phyloP scores from a whole-genome alignment of 805 yeast species.

The Jamesozyma lodderae region DNA sequence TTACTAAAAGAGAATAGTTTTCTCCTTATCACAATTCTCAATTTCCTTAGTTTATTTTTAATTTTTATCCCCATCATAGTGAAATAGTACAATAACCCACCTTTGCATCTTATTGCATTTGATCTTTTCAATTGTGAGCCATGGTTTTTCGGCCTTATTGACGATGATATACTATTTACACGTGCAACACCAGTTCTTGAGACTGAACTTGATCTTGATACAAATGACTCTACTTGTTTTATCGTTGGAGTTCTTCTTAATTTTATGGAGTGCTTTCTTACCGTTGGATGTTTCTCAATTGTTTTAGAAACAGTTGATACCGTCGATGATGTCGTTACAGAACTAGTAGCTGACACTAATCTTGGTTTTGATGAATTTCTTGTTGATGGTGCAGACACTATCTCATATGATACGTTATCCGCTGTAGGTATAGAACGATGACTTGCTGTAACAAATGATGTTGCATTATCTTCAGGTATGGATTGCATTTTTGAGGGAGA shows the following conservation, averaged over 20 bases:
- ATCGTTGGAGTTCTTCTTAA: constrained; percentile 13
- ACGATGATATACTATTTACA: too few relatives aligned
- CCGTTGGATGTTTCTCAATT: not conserved
- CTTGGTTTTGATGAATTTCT: constrained; percentile 1
- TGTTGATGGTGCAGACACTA: constrained; percentile 11
- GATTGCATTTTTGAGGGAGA: constrained; percentile 10
- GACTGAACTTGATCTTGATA: constrained; percentile 1
- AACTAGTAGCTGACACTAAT: constrained; percentile 2
- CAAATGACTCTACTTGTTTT: constrained; percentile 8
- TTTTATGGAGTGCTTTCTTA: constrained; percentile 1
- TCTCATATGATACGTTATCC: constrained; percentile 23
- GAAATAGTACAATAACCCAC: constrained; percentile 32
- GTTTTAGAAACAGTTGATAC: not conserved
- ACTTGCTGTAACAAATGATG: not conserved
- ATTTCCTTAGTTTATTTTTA: constrained; percentile 18
- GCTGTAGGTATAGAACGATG: constrained; percentile 25
- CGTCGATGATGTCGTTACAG: not conserved
- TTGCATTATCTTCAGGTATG: constrained; percentile 12
- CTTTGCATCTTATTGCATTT: constrained; percentile 32
- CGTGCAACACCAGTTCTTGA: too few relatives aligned
- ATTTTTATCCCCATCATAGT: constrained; percentile 21
- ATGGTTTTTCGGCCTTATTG: constrained; percentile 1
- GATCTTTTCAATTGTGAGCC: constrained; percentile 16
- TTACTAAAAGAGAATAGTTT: constrained; percentile 13
- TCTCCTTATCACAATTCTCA: constrained; percentile 25